phyloP scores from a whole-genome alignment of 1,139 yeast genomes.

The Sugiyamaella xylanicola region DNA sequence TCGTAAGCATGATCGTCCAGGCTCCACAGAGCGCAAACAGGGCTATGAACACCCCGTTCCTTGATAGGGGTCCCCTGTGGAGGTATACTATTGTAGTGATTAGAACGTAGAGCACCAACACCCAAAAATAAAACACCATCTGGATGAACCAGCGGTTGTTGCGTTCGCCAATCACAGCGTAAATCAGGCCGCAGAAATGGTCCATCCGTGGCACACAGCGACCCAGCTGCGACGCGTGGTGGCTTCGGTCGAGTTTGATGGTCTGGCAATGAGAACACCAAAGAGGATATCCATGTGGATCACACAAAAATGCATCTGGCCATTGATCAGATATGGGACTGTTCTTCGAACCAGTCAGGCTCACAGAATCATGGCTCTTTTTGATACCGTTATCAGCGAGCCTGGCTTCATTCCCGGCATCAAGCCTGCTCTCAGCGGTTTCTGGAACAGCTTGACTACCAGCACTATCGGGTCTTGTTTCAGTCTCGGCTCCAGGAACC shows the following conservation, averaged over 20 bases:
- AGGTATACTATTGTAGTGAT: constrained; percentile 38
- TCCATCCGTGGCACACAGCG: constrained; percentile 62
- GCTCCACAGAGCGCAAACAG: constrained; percentile 38
- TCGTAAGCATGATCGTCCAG: constrained; percentile 32
- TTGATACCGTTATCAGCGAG: too few species aligned
- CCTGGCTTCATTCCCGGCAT: too few species aligned
- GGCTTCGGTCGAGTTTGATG: constrained; percentile 86
- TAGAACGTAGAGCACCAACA: constrained; percentile 47
- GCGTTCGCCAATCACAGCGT: constrained; percentile 75
- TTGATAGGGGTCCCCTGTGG: constrained; percentile 25
- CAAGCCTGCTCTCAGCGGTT: too few species aligned
- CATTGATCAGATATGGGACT: too few species aligned
- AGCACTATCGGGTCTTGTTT: too few species aligned
- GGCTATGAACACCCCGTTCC: constrained; percentile 31
- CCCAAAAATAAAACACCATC: constrained; percentile 56
- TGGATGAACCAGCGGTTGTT: constrained; percentile 80
- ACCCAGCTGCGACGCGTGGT: constrained; percentile 75
- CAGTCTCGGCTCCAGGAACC: too few species aligned
- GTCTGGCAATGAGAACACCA: constrained; percentile 71
- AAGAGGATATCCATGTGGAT: constrained; percentile 52
- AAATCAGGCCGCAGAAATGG: constrained; percentile 96
- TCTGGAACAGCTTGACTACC: too few species aligned
- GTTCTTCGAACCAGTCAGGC: too few species aligned
- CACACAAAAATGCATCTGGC: constrained; percentile 42
- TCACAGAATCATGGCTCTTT: too few species aligned